Evolutionary conservation across 2,329 filamentous ascomycete species (phyloP).

Genomic region (Tricladium varicosporioides): DNA sequence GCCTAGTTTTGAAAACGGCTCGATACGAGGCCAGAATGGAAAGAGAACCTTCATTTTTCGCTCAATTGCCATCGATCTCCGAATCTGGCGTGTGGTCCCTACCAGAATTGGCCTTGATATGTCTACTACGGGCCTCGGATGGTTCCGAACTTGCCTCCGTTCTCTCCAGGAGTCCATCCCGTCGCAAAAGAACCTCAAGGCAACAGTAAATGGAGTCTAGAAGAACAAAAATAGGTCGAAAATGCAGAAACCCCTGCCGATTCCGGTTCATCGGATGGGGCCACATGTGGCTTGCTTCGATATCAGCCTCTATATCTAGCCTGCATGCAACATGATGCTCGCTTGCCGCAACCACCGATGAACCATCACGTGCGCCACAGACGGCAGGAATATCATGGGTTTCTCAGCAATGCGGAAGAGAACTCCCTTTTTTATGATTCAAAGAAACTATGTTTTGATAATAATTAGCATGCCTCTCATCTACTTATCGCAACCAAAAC

Average conservation of each 20-base stretch:
- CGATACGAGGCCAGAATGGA: constrained; percentile 5
- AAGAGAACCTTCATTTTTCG: not conserved
- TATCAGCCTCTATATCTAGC: not conserved
- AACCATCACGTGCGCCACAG: not conserved
- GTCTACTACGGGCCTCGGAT: not conserved
- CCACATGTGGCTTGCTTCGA: not conserved
- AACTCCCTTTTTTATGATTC: too few relatives aligned
- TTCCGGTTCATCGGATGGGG: not conserved
- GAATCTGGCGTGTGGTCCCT: not conserved
- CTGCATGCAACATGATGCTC: not conserved
- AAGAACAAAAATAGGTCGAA: not conserved
- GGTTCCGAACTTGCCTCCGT: not conserved
- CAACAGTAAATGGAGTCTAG: not conserved
- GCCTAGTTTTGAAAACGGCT: constrained; percentile 6
- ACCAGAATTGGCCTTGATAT: not conserved
- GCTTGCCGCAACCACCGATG: not conserved
- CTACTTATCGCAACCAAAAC: too few relatives aligned
- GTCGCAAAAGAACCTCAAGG: not conserved
- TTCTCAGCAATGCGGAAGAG: too few relatives aligned
- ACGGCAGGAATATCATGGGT: too few relatives aligned
- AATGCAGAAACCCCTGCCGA: not conserved
- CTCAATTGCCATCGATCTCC: not conserved
- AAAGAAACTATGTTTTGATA: too few relatives aligned
- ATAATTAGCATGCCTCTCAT: too few relatives aligned
- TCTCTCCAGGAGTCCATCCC: not conserved